A percentile compares a stretch with the other conserved stretches of the same genome.
Conservation (phyloP, 2,329 filamentous ascomycete species). For the Cladosporium halotolerans region DNA sequence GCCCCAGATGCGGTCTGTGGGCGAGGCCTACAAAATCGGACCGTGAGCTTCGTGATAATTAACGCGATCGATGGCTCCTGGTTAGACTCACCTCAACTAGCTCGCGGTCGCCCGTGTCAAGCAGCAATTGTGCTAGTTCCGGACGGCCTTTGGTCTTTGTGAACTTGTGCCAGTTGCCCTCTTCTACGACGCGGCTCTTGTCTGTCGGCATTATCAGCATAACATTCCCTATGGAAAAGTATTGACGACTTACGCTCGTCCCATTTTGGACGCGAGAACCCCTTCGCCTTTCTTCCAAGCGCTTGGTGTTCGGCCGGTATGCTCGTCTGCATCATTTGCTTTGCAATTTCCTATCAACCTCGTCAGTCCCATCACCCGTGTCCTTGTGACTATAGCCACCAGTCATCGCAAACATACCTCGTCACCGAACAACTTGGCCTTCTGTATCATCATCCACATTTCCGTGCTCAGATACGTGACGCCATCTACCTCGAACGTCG, state of each 20-base stretch:
- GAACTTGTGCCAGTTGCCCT: slow-evolving; percentile 57
- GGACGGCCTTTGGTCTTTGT: slow-evolving; percentile 37
- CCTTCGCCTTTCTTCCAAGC: slow-evolving; percentile 50
- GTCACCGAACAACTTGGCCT: slow-evolving; percentile 38
- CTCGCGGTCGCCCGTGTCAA: slow-evolving; percentile 54
- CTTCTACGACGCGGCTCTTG: slow-evolving; percentile 50
- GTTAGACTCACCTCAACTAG: slow-evolving; percentile 53
- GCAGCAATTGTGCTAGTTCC: slow-evolving; percentile 43
- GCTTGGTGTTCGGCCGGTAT: slow-evolving; percentile 46
- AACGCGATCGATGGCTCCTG: neutral
- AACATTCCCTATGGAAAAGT: neutral
- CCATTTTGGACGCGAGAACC: slow-evolving; percentile 51
- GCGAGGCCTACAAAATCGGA: slow-evolving; percentile 32
- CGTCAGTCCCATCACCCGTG: neutral
- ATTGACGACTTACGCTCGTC: slow-evolving; percentile 27
- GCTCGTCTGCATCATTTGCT: slow-evolving; percentile 43
- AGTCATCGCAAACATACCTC: slow-evolving; percentile 24
- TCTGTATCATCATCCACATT: slow-evolving; percentile 46
- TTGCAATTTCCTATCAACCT: slow-evolving; percentile 33
- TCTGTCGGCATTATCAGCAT: slow-evolving; percentile 25
- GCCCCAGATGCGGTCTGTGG: slow-evolving; percentile 60
- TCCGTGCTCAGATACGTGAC: slow-evolving; percentile 36
- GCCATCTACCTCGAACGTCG: slow-evolving; percentile 41
- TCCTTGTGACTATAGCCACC: neutral
- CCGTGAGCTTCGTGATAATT: neutral